phyloP scores from a whole-genome alignment of 768 basidiomycete genomes.

The Suillus paluster region DNA sequence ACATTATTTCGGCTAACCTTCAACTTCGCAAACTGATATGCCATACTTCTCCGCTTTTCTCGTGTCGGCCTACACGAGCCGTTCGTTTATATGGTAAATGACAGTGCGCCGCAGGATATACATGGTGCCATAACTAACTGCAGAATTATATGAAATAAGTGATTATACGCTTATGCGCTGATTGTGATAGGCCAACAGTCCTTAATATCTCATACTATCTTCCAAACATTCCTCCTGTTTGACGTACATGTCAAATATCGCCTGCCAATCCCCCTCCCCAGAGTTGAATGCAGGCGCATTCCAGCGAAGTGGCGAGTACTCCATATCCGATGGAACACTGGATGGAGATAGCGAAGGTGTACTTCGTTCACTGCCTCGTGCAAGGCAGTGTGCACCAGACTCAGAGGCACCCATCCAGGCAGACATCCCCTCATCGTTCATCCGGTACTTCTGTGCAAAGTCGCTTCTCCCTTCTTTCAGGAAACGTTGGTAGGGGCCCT shows the following conservation, averaged over 20 bases:
- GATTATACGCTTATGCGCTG: neutral
- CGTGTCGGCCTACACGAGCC: neutral
- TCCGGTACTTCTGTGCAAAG: neutral
- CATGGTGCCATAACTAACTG: conserved; percentile 7
- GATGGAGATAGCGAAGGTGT: conserved; percentile 9
- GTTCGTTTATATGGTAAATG: conserved; percentile 6
- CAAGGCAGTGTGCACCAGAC: neutral
- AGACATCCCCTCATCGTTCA: neutral
- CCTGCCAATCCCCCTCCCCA: conserved; percentile 23
- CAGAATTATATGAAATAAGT: neutral
- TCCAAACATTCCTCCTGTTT: conserved; percentile 37
- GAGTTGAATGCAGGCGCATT: conserved; percentile 4
- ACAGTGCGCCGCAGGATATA: conserved; percentile 9
- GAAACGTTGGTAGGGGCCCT: conserved; percentile 8
- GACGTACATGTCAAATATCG: conserved; percentile 49
- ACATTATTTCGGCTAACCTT: too few species aligned
- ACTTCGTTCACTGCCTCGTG: neutral
- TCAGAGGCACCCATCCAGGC: neutral
- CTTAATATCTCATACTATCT: neutral
- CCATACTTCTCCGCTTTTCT: too few species aligned
- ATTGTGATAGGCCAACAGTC: neutral
- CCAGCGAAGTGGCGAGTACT: neutral
- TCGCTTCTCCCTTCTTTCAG: conserved; percentile 12
- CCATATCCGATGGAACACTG: neutral
- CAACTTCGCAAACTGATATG: conserved; percentile 16